Conservation (phyloP, 202 grass and related monocot genomes). For the Elaeis oleifera region DNA sequence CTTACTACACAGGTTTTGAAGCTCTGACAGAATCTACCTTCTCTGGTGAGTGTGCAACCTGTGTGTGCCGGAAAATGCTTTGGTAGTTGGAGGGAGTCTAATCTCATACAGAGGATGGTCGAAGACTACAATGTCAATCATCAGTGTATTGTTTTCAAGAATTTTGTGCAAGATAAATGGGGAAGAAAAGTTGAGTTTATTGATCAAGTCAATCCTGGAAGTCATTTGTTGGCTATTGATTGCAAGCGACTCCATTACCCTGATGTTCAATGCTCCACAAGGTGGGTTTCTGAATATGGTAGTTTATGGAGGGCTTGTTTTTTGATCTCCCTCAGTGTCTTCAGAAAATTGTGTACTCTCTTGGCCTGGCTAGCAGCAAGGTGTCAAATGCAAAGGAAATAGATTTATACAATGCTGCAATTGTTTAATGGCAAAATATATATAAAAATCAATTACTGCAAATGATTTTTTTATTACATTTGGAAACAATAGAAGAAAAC, state of each 20-base stretch:
- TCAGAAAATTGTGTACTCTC: slow-evolving; percentile 68
- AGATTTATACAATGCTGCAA: slow-evolving; percentile 30
- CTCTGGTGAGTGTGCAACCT: slow-evolving; percentile 79
- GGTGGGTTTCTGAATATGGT: slow-evolving; percentile 31
- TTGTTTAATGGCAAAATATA: too few species aligned
- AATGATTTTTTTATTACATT: too few species aligned
- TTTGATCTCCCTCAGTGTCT: slow-evolving; percentile 64
- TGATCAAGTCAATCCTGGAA: slow-evolving; percentile 58
- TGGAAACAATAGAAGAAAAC: too few species aligned
- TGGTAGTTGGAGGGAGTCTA: slow-evolving; percentile 62
- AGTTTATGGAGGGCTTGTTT: slow-evolving; percentile 48
- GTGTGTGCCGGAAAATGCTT: slow-evolving; percentile 74
- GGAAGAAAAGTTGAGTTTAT: slow-evolving; percentile 59
- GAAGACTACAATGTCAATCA: slow-evolving; percentile 59
- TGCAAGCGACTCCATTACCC: slow-evolving; percentile 52
- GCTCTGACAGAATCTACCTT: slow-evolving; percentile 65
- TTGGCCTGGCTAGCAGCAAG: slow-evolving; percentile 47
- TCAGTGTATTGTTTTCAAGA: slow-evolving; percentile 67
- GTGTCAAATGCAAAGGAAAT: slow-evolving; percentile 50
- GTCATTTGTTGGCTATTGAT: slow-evolving; percentile 64
- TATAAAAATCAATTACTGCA: too few species aligned
- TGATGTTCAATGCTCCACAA: slow-evolving; percentile 38
- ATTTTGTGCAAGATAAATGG: slow-evolving; percentile 90
- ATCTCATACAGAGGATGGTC: slow-evolving; percentile 67
- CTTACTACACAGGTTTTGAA: slow-evolving; percentile 89